Evolutionary conservation across 768 basidiomycete genomes (phyloP).

Genomic region (Suillus alpinus): DNA sequence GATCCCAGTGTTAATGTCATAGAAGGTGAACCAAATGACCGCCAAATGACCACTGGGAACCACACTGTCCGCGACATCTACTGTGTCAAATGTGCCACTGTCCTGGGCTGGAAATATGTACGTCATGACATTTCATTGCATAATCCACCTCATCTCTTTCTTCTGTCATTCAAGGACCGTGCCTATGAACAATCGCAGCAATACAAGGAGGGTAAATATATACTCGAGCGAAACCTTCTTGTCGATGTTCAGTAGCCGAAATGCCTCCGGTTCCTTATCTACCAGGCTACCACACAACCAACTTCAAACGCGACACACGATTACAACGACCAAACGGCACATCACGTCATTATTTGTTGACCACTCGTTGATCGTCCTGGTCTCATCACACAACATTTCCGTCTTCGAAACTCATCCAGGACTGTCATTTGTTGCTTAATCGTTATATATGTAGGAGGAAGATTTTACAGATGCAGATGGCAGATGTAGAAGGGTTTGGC

Average conservation of each 20-base stretch:
- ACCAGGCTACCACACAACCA: conserved; percentile 11
- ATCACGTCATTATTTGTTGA: conserved; percentile 8
- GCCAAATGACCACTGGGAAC: conserved; percentile 95
- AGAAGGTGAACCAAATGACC: conserved; percentile 86
- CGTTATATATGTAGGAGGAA: conserved; percentile 15
- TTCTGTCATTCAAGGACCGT: conserved; percentile 60
- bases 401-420: conserved; percentile 8
- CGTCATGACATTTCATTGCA: conserved; percentile 26
- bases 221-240: conserved; percentile 91
- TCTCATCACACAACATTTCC: conserved; percentile 15
- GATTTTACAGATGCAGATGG: not conserved
- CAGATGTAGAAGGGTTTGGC: conserved; percentile 10
- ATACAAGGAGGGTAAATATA: conserved; percentile 98
- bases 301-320: conserved; percentile 7
- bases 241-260: conserved; percentile 74
- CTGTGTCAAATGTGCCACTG: conserved; percentile 84
- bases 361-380: conserved; percentile 12
- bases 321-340: conserved; percentile 11
- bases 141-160: conserved; percentile 4
- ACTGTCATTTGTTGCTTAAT: conserved; percentile 19
- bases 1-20: conserved; percentile 79
- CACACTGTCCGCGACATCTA: conserved; percentile 96
- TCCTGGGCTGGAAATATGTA: conserved; percentile 98
- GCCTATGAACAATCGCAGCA: conserved; percentile 89
- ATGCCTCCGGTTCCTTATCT: conserved; percentile 6